Conservation (phyloP, 306 rosid species). For the Aeschynomene evenia region DNA sequence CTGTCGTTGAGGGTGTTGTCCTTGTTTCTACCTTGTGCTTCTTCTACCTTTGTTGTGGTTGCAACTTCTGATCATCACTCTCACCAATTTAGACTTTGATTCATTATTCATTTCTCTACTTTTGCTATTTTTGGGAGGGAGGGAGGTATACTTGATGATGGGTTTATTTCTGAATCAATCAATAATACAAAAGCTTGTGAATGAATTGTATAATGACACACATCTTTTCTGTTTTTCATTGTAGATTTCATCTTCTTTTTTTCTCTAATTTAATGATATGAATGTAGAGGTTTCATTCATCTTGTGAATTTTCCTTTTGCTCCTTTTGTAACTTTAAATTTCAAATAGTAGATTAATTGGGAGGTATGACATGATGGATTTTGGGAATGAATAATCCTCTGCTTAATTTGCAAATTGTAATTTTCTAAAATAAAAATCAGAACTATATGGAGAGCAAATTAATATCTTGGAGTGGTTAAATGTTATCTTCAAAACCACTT, state of each 20-base stretch:
- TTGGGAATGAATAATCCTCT: not conserved
- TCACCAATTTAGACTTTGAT: too few species aligned
- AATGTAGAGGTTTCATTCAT: not conserved
- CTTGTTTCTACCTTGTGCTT: constrained; percentile 70
- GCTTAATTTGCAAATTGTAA: not conserved
- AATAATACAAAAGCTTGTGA: not conserved
- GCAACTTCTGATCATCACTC: constrained; percentile 45
- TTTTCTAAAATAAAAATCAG: not conserved
- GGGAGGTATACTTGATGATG: not conserved
- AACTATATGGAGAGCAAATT: not conserved
- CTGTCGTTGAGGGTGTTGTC: constrained; percentile 57
- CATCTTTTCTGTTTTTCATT: too few species aligned
- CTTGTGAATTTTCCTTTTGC: not conserved
- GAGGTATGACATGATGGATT: not conserved
- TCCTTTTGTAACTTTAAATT: too few species aligned
- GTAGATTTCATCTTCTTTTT: not conserved
- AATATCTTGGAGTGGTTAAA: not conserved
- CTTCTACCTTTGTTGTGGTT: constrained; percentile 82
- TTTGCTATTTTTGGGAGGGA: not conserved
- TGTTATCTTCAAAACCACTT: not conserved
- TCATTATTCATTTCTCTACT: not conserved
- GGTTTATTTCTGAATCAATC: not conserved
- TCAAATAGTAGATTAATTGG: too few species aligned
- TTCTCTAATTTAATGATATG: not conserved
- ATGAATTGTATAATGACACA: not conserved